Percentiles rank a stretch among this genome's conserved stretches.
These are phyloP conservation scores for Racocetra persica DNA, from an alignment of 371 early-diverging fungal genomes.

Conservation along the genomic window DNA sequence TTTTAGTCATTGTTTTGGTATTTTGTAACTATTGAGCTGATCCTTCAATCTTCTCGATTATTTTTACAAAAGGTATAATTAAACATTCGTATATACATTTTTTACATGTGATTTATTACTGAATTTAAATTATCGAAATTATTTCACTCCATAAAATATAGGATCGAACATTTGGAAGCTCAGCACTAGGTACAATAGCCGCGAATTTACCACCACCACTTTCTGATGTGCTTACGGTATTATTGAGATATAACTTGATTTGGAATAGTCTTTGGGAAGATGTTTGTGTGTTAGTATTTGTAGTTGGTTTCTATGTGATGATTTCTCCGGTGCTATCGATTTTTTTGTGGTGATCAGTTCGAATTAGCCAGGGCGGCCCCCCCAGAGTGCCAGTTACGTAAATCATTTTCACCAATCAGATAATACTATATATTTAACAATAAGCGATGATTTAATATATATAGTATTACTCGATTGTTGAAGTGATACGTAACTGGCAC, in stretches of 20 bases:
- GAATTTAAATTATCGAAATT: background rate
- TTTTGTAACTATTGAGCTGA: conserved; percentile 62
- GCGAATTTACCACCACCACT: conserved; percentile 63
- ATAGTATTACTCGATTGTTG: too few relatives aligned
- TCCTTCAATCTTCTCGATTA: conserved; percentile 62
- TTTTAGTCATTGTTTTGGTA: conserved; percentile 69
- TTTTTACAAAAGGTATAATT: conserved; percentile 56
- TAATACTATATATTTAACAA: too few relatives aligned
- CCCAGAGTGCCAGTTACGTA: too few relatives aligned
- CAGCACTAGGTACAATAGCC: conserved; percentile 55
- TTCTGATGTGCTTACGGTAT: conserved; percentile 55
- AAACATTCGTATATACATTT: conserved; percentile 4
- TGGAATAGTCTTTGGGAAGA: conserved; percentile 65
- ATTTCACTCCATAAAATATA: conserved; percentile 3
- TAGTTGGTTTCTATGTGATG: conserved; percentile 53
- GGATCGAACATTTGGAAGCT: conserved; percentile 54
- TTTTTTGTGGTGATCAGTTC: background rate
- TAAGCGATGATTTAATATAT: too few relatives aligned
- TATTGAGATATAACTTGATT: conserved; percentile 67
- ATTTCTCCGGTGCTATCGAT: conserved; percentile 2
- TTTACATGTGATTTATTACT: background rate
- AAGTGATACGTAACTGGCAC: too few relatives aligned
- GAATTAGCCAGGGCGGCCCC: too few relatives aligned
- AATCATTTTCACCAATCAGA: too few relatives aligned
- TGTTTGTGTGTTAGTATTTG: conserved; percentile 61